A percentile compares a stretch with the other conserved stretches of the same genome.
Evolutionary conservation across 139 green algal species (phyloP).

Genomic region (Bryopsis sp.): DNA sequence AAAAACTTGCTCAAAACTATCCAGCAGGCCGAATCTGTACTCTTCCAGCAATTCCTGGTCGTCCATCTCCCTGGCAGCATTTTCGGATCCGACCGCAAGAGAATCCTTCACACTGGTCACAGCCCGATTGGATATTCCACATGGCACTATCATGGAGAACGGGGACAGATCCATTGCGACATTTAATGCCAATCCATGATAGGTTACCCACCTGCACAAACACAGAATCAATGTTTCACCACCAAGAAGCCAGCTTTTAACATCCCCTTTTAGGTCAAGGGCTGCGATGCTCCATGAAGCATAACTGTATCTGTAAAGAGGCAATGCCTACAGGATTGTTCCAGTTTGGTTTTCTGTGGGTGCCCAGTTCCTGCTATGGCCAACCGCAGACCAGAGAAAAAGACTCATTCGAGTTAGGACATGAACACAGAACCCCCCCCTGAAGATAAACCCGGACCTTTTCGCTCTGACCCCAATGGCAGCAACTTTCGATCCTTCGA

Average conservation of each 20-base stretch:
- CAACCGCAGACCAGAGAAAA: too few species aligned
- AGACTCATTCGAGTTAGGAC: too few species aligned
- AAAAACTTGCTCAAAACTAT: constrained; percentile 56
- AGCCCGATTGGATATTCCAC: constrained; percentile 38
- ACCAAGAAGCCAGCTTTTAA: too few species aligned
- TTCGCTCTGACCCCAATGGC: constrained; percentile 87
- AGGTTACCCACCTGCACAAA: constrained; percentile 37
- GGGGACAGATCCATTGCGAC: constrained; percentile 58
- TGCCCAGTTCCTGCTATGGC: too few species aligned
- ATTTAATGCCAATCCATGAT: constrained; percentile 90
- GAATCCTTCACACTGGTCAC: constrained; percentile 5
- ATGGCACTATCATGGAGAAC: constrained; percentile 75
- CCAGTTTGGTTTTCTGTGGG: too few species aligned
- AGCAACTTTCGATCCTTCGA: constrained; percentile 77
- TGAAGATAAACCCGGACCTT: too few species aligned
- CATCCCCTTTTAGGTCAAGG: too few species aligned
- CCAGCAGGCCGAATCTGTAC: constrained; percentile 53
- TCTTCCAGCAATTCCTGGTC: constrained; percentile 33
- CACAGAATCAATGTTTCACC: background rate
- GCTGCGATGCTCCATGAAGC: too few species aligned
- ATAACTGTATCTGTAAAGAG: too few species aligned
- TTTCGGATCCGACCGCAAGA: too few species aligned
- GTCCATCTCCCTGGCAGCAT: background rate
- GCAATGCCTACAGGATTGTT: too few species aligned
- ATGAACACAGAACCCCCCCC: too few species aligned